phyloP scores from a whole-genome alignment of 2,329 filamentous ascomycete species.

The Rachicladosporium sp. region DNA sequence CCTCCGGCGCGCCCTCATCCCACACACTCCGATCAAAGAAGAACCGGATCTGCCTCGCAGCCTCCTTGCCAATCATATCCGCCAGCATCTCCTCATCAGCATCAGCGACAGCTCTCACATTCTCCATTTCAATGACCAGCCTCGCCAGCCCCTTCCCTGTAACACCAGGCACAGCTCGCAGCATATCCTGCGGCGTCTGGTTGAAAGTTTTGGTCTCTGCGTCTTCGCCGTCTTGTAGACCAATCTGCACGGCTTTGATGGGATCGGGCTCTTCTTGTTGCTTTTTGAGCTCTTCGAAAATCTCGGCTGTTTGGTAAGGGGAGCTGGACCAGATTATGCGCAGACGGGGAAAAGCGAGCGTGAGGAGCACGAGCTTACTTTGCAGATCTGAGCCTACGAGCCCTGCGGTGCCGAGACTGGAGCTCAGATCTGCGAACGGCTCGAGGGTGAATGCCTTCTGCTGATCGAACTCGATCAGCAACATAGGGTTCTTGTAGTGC shows the following conservation, averaged over 20 bases:
- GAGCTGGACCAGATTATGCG: conserved; percentile 89
- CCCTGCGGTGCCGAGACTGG: conserved; percentile 50
- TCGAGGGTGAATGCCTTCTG: conserved; percentile 93
- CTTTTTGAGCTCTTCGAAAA: conserved; percentile 87
- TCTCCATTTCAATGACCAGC: conserved; percentile 61
- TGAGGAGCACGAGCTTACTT: conserved; percentile 81
- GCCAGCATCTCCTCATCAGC: conserved; percentile 64
- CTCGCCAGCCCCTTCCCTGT: conserved; percentile 65
- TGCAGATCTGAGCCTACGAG: conserved; percentile 64
- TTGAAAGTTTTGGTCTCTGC: conserved; percentile 59
- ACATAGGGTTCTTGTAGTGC: conserved; percentile 79
- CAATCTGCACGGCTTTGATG: conserved; percentile 69
- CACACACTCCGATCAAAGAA: conserved; percentile 66
- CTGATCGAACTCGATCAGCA: conserved; percentile 95
- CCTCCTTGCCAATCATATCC: conserved; percentile 63
- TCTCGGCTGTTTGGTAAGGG: conserved; percentile 93
- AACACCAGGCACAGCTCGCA: conserved; percentile 72
- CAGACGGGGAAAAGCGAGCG: conserved; percentile 77
- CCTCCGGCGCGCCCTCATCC: conserved; percentile 27
- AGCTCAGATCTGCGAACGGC: conserved; percentile 41
- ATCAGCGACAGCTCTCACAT: conserved; percentile 72
- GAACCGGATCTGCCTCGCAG: conserved; percentile 59
- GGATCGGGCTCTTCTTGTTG: conserved; percentile 85
- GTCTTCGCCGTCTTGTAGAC: conserved; percentile 50
- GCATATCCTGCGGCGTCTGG: conserved; percentile 79